phyloP scores from a whole-genome alignment of 2,329 filamentous ascomycete species.

The Hypoxylon sp. region DNA sequence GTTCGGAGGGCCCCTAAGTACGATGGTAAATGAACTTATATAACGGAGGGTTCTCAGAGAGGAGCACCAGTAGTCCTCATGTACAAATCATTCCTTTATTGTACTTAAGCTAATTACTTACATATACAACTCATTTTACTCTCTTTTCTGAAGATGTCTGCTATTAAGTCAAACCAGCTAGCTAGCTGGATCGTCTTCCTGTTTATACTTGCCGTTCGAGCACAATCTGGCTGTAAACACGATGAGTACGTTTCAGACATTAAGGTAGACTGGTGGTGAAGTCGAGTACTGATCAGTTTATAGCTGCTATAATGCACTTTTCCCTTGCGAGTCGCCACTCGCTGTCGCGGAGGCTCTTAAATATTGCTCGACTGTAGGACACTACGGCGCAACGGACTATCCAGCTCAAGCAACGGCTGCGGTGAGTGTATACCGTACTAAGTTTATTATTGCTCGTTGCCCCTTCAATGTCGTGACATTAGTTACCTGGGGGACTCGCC shows the following conservation, averaged over 20 bases:
- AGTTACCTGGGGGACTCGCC: background rate
- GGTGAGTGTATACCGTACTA: conserved; percentile 24
- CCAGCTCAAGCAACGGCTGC: conserved; percentile 47
- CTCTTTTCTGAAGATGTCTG: conserved; percentile 36
- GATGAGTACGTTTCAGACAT: conserved; percentile 26
- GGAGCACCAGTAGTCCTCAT: background rate
- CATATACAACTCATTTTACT: conserved; percentile 20
- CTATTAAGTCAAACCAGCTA: conserved; percentile 27
- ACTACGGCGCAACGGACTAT: conserved; percentile 46
- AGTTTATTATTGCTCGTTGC: background rate
- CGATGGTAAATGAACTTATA: conserved; percentile 26
- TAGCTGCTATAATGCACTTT: conserved; percentile 49
- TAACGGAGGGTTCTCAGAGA: background rate
- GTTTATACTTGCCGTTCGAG: conserved; percentile 33
- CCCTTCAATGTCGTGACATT: background rate
- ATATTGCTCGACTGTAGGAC: conserved; percentile 47
- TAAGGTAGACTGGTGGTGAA: background rate
- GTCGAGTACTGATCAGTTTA: conserved; percentile 18
- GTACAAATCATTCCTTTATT: conserved; percentile 17
- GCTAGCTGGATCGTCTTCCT: conserved; percentile 40
- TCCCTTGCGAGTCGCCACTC: conserved; percentile 45
- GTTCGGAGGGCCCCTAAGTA: background rate
- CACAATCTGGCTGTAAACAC: conserved; percentile 42
- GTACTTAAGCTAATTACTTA: conserved; percentile 6
- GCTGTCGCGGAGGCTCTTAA: conserved; percentile 39